Base-by-base conservation (phyloP, 306 rosid genomes). In the Lathyrus oleraceus region DNA sequence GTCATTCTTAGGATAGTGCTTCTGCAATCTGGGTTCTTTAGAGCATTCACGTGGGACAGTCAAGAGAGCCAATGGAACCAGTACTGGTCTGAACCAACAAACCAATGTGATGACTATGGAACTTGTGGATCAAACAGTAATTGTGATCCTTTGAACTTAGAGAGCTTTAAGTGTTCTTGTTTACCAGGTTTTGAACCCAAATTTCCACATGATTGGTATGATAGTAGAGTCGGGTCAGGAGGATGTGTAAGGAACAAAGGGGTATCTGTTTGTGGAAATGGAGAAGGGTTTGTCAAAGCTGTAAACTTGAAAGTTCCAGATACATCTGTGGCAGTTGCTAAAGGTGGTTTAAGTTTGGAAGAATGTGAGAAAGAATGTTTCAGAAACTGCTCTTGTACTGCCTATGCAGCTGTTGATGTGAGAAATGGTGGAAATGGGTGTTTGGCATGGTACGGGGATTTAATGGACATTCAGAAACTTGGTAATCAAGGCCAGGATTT, bases 261-360 rank as follows among this genome's bases (percentile, higher is more conserved):
- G 12, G 56, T 0, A 8, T 74, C 78, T 1, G 25, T 82, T 71
- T 91, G 96, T 42, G 30, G 49, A 2, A 78, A 57, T 13, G 94
- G 91, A 1, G 97, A 89, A 65, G 96, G 97, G 45, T 91, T 89
- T 48, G 79, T 79, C 25, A 76, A 64, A 75, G 5, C 85, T 39
- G 54, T 13, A 10, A 60, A 72, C 9, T 74, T 86, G n/a, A 90
- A 90, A 77, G 27, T 84, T 40, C 94, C 94, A 1, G 87, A 87
- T 62, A 79, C 85, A 9, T 77, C 89, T 4, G 10, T 10, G 1
- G 88, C 81, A 27, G 69, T 2, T 68, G 76, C 16, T 1, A 72
- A 64, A 0, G 52, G 0, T 70, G 85, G 67, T 16, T 57, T 74
- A 75, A 77, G 76, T 6, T 47, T 74, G 25, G 67, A 70, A 13